These are phyloP conservation scores for Neonectria faginata DNA, from an alignment of 2,329 filamentous ascomycete species.

Conservation along the genomic window DNA sequence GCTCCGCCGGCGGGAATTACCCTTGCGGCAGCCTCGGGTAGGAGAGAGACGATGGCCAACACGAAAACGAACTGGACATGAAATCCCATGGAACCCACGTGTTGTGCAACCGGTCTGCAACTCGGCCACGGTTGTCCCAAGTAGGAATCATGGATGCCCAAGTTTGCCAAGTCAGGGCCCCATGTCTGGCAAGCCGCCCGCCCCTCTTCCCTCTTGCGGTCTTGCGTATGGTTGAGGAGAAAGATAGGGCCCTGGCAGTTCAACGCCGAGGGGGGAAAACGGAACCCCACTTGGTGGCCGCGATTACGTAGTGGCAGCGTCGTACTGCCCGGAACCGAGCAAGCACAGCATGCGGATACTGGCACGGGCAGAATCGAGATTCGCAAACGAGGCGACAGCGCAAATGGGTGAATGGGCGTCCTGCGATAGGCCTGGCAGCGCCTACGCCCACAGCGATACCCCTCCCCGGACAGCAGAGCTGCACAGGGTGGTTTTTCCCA, in stretches of 20 bases:
- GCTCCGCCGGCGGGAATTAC: conserved; percentile 13
- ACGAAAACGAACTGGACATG: conserved; percentile 32
- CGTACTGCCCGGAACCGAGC: conserved; percentile 2
- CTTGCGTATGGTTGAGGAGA: conserved; percentile 23
- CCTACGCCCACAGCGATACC: conserved; percentile 11
- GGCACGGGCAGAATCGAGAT: conserved; percentile 3
- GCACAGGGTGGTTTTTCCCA: conserved; percentile 4
- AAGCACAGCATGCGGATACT: conserved; percentile 2
- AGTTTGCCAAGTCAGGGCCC: background rate
- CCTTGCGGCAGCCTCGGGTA: conserved; percentile 33
- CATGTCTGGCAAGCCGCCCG: conserved; percentile 5
- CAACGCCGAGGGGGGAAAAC: conserved; percentile 19
- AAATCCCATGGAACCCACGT: conserved; percentile 26
- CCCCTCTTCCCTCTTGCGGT: background rate
- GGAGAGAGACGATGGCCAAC: conserved; percentile 5
- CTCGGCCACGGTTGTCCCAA: conserved; percentile 13
- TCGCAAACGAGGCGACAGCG: background rate
- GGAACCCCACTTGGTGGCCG: conserved; percentile 26
- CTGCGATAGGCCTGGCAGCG: conserved; percentile 19
- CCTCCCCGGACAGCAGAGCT: conserved; percentile 16
- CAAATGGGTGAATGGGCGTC: conserved; percentile 4
- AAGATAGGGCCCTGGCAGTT: conserved; percentile 20
- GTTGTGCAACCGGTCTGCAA: conserved; percentile 23
- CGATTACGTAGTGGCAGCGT: conserved; percentile 33
- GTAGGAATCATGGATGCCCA: conserved; percentile 7